Evolutionary conservation across 768 basidiomycete species (phyloP), one percentile per base, ranked within the genome.

Genomic region (Mrakia hoshinonis): DNA sequence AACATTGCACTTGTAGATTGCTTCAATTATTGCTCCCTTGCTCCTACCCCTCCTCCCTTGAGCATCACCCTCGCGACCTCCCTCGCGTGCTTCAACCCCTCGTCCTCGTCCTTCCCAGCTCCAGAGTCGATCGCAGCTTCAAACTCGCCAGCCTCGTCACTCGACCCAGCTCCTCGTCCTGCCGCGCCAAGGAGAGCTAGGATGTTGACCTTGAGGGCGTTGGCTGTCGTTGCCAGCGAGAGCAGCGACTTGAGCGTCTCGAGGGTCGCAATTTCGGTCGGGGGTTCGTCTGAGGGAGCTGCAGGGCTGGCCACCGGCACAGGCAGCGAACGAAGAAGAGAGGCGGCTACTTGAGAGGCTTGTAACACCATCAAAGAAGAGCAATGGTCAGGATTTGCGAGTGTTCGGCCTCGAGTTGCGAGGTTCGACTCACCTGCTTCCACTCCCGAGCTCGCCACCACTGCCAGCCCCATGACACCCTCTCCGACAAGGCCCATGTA

Each of bases 401-500:
- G 48, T 39, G 26, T 12, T 20, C 51, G 6, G 65, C 18, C 0
- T 2, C n/a, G 46, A 22, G 18, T n/a, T 2, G 29, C 7, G 47
- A 36, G 24, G 18, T 26, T 22, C 13, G 15, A 62, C 49, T 26
- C 49, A 63, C 61, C 62, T 18, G 61, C 49, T n/a, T 63, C 90
- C 60, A 82, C 79, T 34, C 82, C 82, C 49, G 86, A 84, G 13
- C 87, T 86, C 67, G 86, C 86, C 70, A 97, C 79, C 63, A 97
- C 78, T 51, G 87, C 90, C 72, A 95, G 80, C 4, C 90, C 90
- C 52, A 96, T 85, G 26, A 94, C 83, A 2, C 88, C 90, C 79
- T 98, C 95, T 75, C 92, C 95, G 67, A 96, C 85, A 39, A 98
- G 83, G 49, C 92, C 82, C 1, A 90, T 88, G 77, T 91, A 92